phyloP scores from a whole-genome alignment of 306 rosid species.

The Citrullus amarus region DNA sequence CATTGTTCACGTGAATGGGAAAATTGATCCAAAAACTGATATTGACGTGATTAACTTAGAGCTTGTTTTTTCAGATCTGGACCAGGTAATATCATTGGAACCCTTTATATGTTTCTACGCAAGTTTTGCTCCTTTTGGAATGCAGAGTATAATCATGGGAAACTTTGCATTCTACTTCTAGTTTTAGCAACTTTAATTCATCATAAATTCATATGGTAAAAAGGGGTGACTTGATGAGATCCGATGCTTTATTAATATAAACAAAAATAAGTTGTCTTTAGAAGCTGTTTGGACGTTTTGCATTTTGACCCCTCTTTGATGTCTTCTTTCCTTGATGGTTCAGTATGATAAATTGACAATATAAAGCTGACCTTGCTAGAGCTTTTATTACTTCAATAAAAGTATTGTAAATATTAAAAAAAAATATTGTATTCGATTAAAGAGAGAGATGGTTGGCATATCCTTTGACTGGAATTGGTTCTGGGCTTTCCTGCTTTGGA shows the following conservation, averaged over 20 bases:
- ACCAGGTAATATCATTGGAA: conserved; percentile 60
- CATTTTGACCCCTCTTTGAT: neutral
- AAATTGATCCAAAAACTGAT: conserved; percentile 83
- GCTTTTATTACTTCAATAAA: neutral
- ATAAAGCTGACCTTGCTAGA: neutral
- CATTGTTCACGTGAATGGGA: conserved; percentile 83
- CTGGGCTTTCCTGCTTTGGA: no score
- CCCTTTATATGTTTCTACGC: neutral
- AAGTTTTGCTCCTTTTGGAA: neutral
- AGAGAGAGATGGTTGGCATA: neutral
- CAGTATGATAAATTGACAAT: neutral
- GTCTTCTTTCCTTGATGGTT: neutral
- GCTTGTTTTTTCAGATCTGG: conserved; percentile 89
- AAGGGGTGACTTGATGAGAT: neutral
- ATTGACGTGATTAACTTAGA: conserved; percentile 89
- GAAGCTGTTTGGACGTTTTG: neutral
- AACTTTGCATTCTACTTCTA: neutral
- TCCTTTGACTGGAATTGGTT: neutral
- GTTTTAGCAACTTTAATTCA: neutral
- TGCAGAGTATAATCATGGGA: neutral
- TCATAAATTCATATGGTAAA: neutral
- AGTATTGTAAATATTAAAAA: neutral
- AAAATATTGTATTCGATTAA: neutral
- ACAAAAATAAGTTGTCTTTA: neutral
- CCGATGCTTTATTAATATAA: neutral